Evolutionary conservation across 2,329 filamentous ascomycete genomes (phyloP).

Genomic region (Huntiella abstrusa): DNA sequence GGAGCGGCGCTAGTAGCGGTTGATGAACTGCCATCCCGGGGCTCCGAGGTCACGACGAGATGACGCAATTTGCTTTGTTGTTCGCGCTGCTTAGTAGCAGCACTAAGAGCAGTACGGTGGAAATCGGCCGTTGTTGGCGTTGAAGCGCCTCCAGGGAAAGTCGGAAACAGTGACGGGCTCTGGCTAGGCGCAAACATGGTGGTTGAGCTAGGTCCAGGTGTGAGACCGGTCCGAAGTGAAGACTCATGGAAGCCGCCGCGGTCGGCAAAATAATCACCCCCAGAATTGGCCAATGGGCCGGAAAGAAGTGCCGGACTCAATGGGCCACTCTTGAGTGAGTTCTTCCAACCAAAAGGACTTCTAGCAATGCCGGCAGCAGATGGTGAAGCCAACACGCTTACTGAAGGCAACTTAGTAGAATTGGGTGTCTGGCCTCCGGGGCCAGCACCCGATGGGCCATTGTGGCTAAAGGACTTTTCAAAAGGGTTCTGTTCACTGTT

Average conservation of each 20-base stretch:
- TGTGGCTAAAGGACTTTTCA: conserved; percentile 71
- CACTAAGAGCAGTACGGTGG: conserved; percentile 76
- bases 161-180: conserved; percentile 56
- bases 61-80: conserved; percentile 22
- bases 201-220: conserved; percentile 58
- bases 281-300: conserved; percentile 69
- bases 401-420: conserved; percentile 62
- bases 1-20: conserved; percentile 9
- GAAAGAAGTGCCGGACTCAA: conserved; percentile 95
- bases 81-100: conserved; percentile 41
- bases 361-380: conserved; percentile 30
- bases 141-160: conserved; percentile 59
- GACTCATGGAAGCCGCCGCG: conserved; percentile 85
- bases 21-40: not conserved
- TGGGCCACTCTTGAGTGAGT: conserved; percentile 78
- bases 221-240: conserved; percentile 73
- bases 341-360: conserved; percentile 17
- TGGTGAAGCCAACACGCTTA: conserved; percentile 79
- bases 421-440: conserved; percentile 49
- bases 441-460: conserved; percentile 26
- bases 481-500: conserved; percentile 88
- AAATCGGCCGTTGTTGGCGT: conserved; percentile 89
- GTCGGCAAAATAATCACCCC: conserved; percentile 75
- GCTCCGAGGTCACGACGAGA: conserved; percentile 8
- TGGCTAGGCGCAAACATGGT: conserved; percentile 95